Base-by-base conservation (phyloP, 345 rosid species). In the Kernera saxatilis region DNA sequence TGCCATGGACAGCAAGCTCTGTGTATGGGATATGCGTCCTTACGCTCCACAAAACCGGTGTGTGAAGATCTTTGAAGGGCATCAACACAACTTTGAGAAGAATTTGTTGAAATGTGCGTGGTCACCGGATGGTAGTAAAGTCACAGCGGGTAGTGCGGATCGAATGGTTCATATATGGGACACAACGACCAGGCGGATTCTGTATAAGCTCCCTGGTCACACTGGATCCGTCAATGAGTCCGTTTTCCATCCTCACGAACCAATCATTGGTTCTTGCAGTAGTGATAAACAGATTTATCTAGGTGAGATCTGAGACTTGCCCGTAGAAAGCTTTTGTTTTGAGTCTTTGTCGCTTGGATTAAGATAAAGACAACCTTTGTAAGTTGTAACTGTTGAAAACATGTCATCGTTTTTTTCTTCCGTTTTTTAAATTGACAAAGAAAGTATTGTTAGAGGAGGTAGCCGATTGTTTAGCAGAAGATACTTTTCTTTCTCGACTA, bases 1-100 rank as follows among this genome's bases (percentile, higher is more conserved):
- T 68, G 90, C 89, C 6, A 92, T 92, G 98, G 93, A 92, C 72
- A 80, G 88, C 79, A 92, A 89, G 91, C 92, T 92, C 33, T 86
- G 84, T 80, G 85, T 92, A 15, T 92, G 96, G 96, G 96, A 92
- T 59, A 89, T 89, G 96, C 88, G 93, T n/a, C 98, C 98, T 2
- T 92, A 89, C 8, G 98, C 96, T 2, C 93, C 98, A 1, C 96
- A 89, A 58, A 84, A 92, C 70, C 88, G 96, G 9, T 92, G 96
- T 18, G 96, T 92, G 52, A 92, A 89, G 81, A 72, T 92, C 43
- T 64, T 92, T 35, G 98, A 92, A 84, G 96, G 96, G 3, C 98
- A 89, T 75, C 92, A 86, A 30, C 93, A 92, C 78, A 89, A 89
- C 76, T 92, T 92, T 8, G 98, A 92, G 66, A 92, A 92, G 92